Evolutionary conservation across 148 eudicot species (phyloP).

Genomic region (Bassia scoparia): DNA sequence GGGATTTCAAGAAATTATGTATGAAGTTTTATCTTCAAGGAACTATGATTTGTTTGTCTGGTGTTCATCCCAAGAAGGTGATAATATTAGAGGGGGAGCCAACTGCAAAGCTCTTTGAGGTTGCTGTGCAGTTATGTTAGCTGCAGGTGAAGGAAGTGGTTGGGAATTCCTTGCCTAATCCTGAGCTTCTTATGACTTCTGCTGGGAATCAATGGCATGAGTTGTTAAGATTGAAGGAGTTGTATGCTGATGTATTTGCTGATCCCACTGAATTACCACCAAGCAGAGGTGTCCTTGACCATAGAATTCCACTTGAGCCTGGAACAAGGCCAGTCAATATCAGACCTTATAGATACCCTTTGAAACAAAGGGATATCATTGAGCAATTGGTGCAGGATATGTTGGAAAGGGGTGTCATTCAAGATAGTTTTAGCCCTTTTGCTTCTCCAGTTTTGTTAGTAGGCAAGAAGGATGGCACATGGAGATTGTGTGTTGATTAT

Average conservation of each 20-base stretch:
- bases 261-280: background rate
- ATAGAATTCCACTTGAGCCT: background rate
- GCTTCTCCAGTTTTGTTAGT: too few relatives aligned
- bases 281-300: background rate
- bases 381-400: too few relatives aligned
- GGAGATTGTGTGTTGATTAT: too few relatives aligned
- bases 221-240: background rate
- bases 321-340: background rate
- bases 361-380: too few relatives aligned
- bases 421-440: too few relatives aligned
- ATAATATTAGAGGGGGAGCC: background rate
- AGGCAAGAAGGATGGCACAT: too few relatives aligned
- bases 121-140: background rate
- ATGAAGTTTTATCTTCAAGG: background rate
- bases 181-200: background rate
- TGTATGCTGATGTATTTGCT: background rate
- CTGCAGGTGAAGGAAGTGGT: background rate
- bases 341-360: background rate
- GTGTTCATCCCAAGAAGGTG: background rate
- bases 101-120: background rate
- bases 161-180: background rate
- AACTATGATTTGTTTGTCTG: background rate
- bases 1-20: background rate
- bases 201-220: too few relatives aligned
- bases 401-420: too few relatives aligned